These are phyloP conservation scores for Pseudogymnoascus sp. DNA, from an alignment of 2,329 filamentous ascomycete genomes.

Conservation along the genomic window DNA sequence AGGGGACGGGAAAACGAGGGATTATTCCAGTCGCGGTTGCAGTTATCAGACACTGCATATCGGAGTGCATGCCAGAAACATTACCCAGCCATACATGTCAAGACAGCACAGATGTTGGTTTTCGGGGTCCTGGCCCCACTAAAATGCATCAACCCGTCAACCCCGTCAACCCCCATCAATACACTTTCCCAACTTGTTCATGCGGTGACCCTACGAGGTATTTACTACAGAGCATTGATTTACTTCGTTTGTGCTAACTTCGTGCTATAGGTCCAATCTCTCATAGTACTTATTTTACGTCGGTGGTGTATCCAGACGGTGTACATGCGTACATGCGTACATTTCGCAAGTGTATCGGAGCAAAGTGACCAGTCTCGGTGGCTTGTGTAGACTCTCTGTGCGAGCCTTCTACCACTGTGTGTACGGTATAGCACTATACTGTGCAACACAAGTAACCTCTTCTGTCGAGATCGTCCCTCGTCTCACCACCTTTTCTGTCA, in stretches of 20 bases:
- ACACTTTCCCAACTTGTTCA: conserved; percentile 3
- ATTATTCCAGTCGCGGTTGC: not conserved
- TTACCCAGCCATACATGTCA: not conserved
- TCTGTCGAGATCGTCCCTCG: not conserved
- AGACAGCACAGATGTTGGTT: not conserved
- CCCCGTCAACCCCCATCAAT: not conserved
- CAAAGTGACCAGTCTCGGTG: not conserved
- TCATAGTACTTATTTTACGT: not conserved
- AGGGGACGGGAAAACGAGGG: not conserved
- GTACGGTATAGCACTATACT: not conserved
- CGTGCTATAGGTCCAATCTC: not conserved
- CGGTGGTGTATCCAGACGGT: not conserved
- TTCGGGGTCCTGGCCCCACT: not conserved
- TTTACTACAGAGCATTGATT: not conserved
- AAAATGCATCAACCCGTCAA: not conserved
- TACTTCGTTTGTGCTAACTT: not conserved
- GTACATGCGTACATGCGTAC: not conserved
- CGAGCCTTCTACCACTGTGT: not conserved
- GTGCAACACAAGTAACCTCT: not conserved
- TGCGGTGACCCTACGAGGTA: not conserved
- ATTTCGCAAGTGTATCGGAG: not conserved
- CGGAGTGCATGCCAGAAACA: not conserved
- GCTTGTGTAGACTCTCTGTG: not conserved
- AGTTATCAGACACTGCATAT: not conserved
- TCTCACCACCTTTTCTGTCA: not conserved